Evolutionary conservation across 352 stramenopile genomes (phyloP).

Genomic region (Chrysophaeum taylorii): DNA sequence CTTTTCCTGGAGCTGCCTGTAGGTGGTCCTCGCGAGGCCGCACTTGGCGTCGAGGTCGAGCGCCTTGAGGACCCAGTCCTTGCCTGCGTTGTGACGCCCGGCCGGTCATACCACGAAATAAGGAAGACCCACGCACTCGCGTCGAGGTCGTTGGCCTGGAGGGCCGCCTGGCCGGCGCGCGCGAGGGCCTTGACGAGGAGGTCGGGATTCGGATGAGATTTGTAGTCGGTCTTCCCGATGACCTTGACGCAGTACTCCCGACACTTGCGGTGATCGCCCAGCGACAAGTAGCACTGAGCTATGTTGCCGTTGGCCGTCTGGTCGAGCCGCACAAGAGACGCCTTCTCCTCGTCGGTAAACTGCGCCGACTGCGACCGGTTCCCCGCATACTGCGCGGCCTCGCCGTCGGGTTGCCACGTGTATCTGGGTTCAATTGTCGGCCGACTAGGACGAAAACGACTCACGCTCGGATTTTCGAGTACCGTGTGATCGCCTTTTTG

Average conservation of each 20-base stretch:
- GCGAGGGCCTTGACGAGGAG: background rate
- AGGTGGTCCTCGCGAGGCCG: background rate
- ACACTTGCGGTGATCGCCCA: background rate
- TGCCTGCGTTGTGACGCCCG: too few relatives aligned
- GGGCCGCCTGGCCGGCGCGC: background rate
- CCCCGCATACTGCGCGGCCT: background rate
- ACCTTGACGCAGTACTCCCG: background rate
- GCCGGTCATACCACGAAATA: too few relatives aligned
- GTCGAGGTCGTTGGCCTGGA: slow-evolving; percentile 2
- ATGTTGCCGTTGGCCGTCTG: slow-evolving; percentile 8
- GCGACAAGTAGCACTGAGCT: background rate
- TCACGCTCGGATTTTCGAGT: background rate
- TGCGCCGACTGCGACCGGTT: background rate
- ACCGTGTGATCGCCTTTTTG: slow-evolving; percentile 4
- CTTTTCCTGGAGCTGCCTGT: slow-evolving; percentile 7
- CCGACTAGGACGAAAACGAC: background rate
- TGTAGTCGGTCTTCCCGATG: background rate
- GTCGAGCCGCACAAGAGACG: background rate
- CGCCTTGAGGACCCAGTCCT: background rate
- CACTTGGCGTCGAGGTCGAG: background rate
- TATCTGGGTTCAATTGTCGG: background rate
- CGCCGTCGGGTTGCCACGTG: background rate
- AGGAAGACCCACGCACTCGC: too few relatives aligned
- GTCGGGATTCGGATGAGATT: background rate
- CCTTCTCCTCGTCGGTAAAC: background rate